Conservation (phyloP, 129 eudicot genomes). For the Flaveria trinervia region DNA sequence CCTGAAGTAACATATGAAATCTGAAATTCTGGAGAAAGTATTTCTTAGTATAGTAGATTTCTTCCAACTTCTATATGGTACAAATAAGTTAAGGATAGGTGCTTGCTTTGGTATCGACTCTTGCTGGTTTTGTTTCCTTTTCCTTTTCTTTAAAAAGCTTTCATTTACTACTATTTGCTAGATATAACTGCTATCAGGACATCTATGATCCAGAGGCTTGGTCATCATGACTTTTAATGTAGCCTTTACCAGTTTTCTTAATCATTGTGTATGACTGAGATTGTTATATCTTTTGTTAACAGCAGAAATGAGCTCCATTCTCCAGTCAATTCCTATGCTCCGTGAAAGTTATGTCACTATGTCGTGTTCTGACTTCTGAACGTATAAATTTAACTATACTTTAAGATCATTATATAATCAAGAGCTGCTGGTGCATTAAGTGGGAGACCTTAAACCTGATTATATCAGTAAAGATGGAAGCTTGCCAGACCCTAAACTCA, state of each 20-base stretch:
- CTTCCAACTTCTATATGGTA: constrained; percentile 12
- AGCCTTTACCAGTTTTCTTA: background rate
- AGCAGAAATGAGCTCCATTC: constrained; percentile 25
- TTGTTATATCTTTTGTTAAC: constrained; percentile 31
- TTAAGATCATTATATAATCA: constrained; percentile 24
- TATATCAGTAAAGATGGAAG: constrained; percentile 50
- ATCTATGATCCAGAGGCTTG: constrained; percentile 13
- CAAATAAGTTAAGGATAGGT: constrained; percentile 18
- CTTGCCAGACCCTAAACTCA: constrained; percentile 40
- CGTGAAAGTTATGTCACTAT: constrained; percentile 5
- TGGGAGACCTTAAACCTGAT: constrained; percentile 27
- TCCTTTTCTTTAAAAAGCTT: background rate
- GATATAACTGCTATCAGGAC: constrained; percentile 22
- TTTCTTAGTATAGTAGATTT: constrained; percentile 1
- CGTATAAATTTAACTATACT: constrained; percentile 7
- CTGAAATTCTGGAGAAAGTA: background rate
- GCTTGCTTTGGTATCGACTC: constrained; percentile 13
- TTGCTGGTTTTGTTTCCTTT: background rate
- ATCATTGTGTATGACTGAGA: constrained; percentile 23
- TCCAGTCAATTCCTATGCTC: constrained; percentile 17
- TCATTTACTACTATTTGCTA: background rate
- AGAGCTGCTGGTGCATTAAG: constrained; percentile 29
- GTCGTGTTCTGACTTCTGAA: constrained; percentile 28
- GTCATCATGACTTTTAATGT: background rate
- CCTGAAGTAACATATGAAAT: constrained; percentile 14